Percentiles rank a stretch among this genome's conserved stretches.
phyloP scores from a whole-genome alignment of 208 protist genomes.

The Crithidia acanthocephali region DNA sequence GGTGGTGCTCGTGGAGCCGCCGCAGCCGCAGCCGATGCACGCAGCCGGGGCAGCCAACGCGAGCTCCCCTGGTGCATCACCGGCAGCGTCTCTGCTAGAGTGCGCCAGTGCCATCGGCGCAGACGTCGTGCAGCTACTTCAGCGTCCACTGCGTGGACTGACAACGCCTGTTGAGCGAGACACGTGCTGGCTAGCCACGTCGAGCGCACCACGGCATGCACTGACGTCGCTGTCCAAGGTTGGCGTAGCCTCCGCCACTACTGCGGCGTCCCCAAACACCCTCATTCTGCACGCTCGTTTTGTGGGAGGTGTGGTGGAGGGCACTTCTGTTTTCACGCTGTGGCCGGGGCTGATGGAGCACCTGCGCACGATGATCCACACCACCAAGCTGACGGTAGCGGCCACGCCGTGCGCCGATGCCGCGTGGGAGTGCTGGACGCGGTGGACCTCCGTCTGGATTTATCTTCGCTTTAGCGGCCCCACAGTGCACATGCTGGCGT shows the following conservation, averaged over 20 bases:
- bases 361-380: slow-evolving; percentile 16
- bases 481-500: slow-evolving; percentile 22
- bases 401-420: not conserved
- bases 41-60: too few species aligned
- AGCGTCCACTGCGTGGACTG: not conserved
- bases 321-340: slow-evolving; percentile 10
- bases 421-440: slow-evolving; percentile 21
- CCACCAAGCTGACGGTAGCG: not conserved
- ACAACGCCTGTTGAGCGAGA: slow-evolving; percentile 7
- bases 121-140: slow-evolving; percentile 9
- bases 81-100: slow-evolving; percentile 17
- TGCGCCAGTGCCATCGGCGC: slow-evolving; percentile 16
- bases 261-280: not conserved
- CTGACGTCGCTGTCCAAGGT: not conserved
- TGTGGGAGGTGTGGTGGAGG: slow-evolving; percentile 15
- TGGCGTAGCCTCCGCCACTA: not conserved
- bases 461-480: slow-evolving; percentile 22
- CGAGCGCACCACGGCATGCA: not conserved
- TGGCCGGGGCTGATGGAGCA: slow-evolving; percentile 18
- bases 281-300: slow-evolving; percentile 17
- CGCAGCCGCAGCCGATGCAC: not conserved
- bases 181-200: slow-evolving; percentile 23
- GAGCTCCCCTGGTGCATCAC: not conserved
- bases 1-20: slow-evolving; percentile 22
- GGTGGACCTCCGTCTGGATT: slow-evolving; percentile 26